These are phyloP conservation scores for Alopecurus myosuroides DNA, from an alignment of 176 grass and related monocot species.

Conservation along the genomic window DNA sequence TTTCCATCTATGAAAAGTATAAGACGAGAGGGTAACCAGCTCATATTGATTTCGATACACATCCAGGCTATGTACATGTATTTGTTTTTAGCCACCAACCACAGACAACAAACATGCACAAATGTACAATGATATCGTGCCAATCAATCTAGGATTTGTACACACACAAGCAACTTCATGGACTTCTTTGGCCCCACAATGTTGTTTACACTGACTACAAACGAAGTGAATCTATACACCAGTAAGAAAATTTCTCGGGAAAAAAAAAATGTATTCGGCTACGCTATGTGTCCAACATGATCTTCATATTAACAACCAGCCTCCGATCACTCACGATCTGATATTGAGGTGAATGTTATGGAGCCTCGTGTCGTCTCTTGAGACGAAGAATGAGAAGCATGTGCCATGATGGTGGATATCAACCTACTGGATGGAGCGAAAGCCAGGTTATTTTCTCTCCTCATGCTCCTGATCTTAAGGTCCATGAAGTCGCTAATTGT, in stretches of 20 bases:
- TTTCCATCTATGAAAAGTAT: background rate
- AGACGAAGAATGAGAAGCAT: constrained; percentile 37
- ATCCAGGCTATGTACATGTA: background rate
- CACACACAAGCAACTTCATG: background rate
- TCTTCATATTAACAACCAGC: background rate
- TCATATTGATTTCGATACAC: background rate
- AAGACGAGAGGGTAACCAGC: background rate
- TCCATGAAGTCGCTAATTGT: constrained; percentile 75
- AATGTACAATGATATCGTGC: background rate
- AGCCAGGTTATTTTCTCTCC: constrained; percentile 33
- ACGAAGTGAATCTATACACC: constrained; percentile 37
- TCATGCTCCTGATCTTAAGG: constrained; percentile 61
- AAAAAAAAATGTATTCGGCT: background rate
- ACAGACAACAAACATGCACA: background rate
- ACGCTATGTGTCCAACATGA: constrained; percentile 6
- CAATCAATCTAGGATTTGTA: constrained; percentile 18
- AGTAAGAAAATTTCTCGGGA: background rate
- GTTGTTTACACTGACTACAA: background rate
- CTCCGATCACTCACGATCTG: constrained; percentile 30
- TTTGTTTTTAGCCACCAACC: background rate
- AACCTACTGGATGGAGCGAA: constrained; percentile 15
- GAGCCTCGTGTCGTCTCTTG: constrained; percentile 52
- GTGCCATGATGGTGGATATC: constrained; percentile 35
- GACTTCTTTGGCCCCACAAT: constrained; percentile 24
- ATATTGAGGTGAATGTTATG: constrained; percentile 42